Evolutionary conservation across 345 rosid species (phyloP).

Genomic region (Viola odorata): DNA sequence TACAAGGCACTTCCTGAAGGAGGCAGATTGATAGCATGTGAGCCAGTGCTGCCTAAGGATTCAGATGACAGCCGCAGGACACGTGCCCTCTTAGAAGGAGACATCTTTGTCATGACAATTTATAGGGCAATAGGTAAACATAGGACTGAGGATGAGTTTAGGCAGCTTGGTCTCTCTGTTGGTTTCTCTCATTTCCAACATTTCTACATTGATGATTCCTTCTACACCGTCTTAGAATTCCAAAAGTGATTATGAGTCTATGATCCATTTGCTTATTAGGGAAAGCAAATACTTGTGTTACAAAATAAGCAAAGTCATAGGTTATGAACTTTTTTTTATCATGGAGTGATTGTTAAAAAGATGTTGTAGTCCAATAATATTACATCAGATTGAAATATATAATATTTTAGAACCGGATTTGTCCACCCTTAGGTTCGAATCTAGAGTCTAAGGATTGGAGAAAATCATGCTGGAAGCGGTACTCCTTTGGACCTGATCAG

Average conservation of each 20-base stretch:
- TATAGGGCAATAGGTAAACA: constrained; percentile 77
- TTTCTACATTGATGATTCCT: constrained; percentile 56
- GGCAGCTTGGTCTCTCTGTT: constrained; percentile 50
- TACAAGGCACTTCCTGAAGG: constrained; percentile 66
- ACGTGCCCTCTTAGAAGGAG: constrained; percentile 71
- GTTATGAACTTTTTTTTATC: too few species aligned
- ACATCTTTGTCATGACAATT: constrained; percentile 77
- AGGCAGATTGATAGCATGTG: constrained; percentile 81
- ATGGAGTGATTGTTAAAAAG: too few species aligned
- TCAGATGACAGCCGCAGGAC: constrained; percentile 70
- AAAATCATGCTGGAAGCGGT: too few species aligned
- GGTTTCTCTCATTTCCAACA: constrained; percentile 58
- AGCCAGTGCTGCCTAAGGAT: constrained; percentile 63
- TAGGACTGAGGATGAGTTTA: constrained; percentile 65
- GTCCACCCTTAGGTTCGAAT: too few species aligned
- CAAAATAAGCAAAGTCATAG: too few species aligned
- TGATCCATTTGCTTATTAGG: background rate
- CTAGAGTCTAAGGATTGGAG: too few species aligned
- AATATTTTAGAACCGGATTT: too few species aligned
- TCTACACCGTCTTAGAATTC: constrained; percentile 69
- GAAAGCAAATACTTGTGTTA: too few species aligned
- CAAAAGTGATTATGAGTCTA: constrained; percentile 36
- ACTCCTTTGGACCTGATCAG: too few species aligned
- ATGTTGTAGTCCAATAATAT: too few species aligned
- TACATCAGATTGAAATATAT: too few species aligned